Evolutionary conservation across 352 stramenopile genomes (phyloP).

Genomic region (Phytophthora brassicae): DNA sequence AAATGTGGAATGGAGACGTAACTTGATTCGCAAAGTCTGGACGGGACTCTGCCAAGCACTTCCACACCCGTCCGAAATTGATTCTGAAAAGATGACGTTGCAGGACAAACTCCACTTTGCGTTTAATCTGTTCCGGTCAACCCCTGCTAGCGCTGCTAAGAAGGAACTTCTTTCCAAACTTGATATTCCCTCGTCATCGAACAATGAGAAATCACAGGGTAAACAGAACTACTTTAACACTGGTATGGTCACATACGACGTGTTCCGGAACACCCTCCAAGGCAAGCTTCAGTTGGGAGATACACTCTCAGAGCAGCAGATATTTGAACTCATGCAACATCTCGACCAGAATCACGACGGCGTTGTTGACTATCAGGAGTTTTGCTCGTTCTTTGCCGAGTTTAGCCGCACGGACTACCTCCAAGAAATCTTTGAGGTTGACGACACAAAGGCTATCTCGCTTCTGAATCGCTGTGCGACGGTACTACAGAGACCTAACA

Average conservation of each 20-base stretch:
- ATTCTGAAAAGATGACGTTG: constrained; percentile 53
- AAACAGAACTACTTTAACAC: constrained; percentile 54
- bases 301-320: constrained; percentile 86
- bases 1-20: constrained; percentile 66
- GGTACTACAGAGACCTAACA: constrained; percentile 38
- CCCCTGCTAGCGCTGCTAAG: constrained; percentile 17
- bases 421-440: constrained; percentile 74
- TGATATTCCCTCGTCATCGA: constrained; percentile 2
- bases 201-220: constrained; percentile 10
- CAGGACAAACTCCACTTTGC: constrained; percentile 68
- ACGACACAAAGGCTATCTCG: constrained; percentile 73
- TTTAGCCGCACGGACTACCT: constrained; percentile 73
- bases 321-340: constrained; percentile 93
- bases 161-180: constrained; percentile 16
- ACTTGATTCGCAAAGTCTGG: constrained; percentile 74
- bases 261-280: constrained; percentile 76
- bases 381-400: constrained; percentile 85
- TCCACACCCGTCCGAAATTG: constrained; percentile 30
- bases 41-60: constrained; percentile 66
- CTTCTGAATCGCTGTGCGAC: constrained; percentile 69
- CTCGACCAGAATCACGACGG: constrained; percentile 91
- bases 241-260: constrained; percentile 71
- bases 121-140: constrained; percentile 66
- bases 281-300: constrained; percentile 52
- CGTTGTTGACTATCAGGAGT: constrained; percentile 90